Conservation (phyloP, 2,329 filamentous ascomycete species). For the Ceratocystis smalleyi region DNA sequence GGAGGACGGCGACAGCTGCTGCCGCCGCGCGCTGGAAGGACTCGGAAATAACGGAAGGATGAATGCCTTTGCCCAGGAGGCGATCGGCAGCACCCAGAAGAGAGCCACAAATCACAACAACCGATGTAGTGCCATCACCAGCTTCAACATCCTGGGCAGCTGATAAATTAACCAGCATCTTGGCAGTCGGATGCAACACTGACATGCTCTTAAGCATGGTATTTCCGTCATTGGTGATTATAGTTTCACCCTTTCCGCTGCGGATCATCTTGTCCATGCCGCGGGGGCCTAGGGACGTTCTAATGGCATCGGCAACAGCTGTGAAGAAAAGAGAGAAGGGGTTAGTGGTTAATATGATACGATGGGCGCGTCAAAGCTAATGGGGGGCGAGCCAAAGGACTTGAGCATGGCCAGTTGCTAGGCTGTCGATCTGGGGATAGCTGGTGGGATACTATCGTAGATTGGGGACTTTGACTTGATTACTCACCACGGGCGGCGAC, state of each 20-base stretch:
- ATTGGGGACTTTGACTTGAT: too few relatives aligned
- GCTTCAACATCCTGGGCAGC: slow-evolving; percentile 97
- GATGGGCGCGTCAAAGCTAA: not conserved
- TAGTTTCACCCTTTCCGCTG: slow-evolving; percentile 88
- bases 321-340: slow-evolving; percentile 16
- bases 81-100: slow-evolving; percentile 85
- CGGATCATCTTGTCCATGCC: slow-evolving; percentile 99
- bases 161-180: slow-evolving; percentile 96
- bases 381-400: not conserved
- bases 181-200: slow-evolving; percentile 97
- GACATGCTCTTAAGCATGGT: slow-evolving; percentile 99
- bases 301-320: slow-evolving; percentile 95
- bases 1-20: slow-evolving; percentile 74
- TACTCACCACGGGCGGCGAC: slow-evolving; percentile 75
- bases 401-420: not conserved
- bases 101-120: slow-evolving; percentile 94
- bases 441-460: not conserved
- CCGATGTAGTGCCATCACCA: slow-evolving; percentile 93
- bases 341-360: not conserved
- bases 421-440: too few relatives aligned
- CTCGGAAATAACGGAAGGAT: slow-evolving; percentile 95
- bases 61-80: slow-evolving; percentile 81
- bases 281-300: slow-evolving; percentile 87
- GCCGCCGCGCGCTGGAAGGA: slow-evolving; percentile 89
- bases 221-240: slow-evolving; percentile 98